Base-by-base conservation (phyloP, 805 yeast species). In the Pichia phayaonensis region DNA sequence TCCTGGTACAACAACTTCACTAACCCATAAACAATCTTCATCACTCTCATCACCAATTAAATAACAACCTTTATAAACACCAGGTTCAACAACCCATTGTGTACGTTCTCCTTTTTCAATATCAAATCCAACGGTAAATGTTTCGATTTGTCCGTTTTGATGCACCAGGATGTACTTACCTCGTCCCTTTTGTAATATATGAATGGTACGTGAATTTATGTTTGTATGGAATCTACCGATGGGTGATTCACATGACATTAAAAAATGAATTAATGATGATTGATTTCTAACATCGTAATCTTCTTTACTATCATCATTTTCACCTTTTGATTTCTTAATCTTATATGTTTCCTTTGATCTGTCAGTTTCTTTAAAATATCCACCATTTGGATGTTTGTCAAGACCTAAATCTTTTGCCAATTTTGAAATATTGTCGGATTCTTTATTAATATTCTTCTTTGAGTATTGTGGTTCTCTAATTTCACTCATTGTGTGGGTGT, bases 11-110 rank as follows among this genome's bases (percentile, higher is more conserved):
- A 79, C 84, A 21, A 79, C 79, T 55, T 78, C 82, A 59, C 81
- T 76, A 42, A 77, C 76, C 48, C 76, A 61, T 27, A 78, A 55
- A 47, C 67, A 71, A 42, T 76, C 79, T 31, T 71, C 64, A 2
- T 22, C 18, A 4, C 38, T 61, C 6, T 60, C 67, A 21, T 50
- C 54, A 41, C 67, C 59, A 4, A 72, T 42, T 23, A 77, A 49
- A 57, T 75, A 79, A 45, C 80, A 74, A 5, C 83, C 82, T 59
- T 79, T 79, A 65, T 74, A 79, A 20, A 74, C 77, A 13, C 76
- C 82, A 1, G 82, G 80, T 12, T 80, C 81, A n/a, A 79, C 83
- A 7, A 79, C 81, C 83, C 83, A 79, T 60, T 79, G 84, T 42
- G 75, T 67, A 5, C 73, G 66, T 59, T 78, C 81, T 8, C 81